phyloP scores from a whole-genome alignment of 202 grass and related monocot species.

The Bolboschoenoplectus hybrid region DNA sequence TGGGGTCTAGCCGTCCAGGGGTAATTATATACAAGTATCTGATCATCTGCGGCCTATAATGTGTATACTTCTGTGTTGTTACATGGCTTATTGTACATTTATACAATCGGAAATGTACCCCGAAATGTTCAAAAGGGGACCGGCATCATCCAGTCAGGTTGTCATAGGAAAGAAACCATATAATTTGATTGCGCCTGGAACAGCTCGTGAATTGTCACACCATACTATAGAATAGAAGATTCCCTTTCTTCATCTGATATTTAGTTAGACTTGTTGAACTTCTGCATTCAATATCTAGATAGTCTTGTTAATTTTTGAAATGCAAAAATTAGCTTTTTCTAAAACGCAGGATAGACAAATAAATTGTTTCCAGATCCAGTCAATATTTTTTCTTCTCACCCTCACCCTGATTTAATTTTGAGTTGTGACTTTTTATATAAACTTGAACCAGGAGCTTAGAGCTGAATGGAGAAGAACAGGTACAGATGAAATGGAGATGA shows the following conservation, averaged over 20 bases:
- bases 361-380: not conserved
- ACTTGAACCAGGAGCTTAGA: constrained; percentile 56
- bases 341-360: not conserved
- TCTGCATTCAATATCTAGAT: not conserved
- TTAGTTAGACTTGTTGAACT: not conserved
- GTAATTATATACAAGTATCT: not conserved
- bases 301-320: not conserved
- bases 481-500: constrained; percentile 47
- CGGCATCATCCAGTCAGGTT: not conserved
- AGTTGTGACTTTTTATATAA: not conserved
- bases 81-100: not conserved
- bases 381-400: not conserved
- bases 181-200: not conserved
- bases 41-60: not conserved
- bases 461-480: constrained; percentile 65
- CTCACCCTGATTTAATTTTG: not conserved
- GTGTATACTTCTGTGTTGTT: not conserved
- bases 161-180: not conserved
- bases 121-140: not conserved
- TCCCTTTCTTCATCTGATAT: not conserved
- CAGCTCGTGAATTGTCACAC: not conserved
- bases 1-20: constrained; percentile 22
- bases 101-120: not conserved
- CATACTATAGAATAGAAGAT: not conserved
- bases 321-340: not conserved